A percentile compares a stretch with the other conserved stretches of the same genome.
These are phyloP conservation scores for Calonectria naviculata DNA, from an alignment of 2,329 filamentous ascomycete species.

Conservation along the genomic window DNA sequence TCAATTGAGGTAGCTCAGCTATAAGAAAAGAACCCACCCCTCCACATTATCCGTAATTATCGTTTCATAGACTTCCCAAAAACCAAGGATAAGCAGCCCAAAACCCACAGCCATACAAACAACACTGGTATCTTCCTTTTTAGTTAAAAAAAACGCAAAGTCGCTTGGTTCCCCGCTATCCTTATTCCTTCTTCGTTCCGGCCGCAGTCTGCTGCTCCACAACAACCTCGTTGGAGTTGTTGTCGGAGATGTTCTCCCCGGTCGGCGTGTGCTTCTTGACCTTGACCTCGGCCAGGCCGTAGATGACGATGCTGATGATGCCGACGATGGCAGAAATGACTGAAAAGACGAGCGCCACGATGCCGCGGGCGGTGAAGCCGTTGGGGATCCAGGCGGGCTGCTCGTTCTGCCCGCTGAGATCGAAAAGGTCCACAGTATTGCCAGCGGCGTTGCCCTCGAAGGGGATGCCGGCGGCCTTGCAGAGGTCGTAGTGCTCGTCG, in stretches of 20 bases:
- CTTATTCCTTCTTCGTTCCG: not conserved
- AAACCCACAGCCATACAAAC: not conserved
- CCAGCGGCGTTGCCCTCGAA: constrained; percentile 79
- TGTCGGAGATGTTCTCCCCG: constrained; percentile 23
- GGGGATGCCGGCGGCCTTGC: constrained; percentile 61
- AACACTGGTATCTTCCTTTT: constrained; percentile 4
- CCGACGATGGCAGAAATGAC: constrained; percentile 76
- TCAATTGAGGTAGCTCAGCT: constrained; percentile 15
- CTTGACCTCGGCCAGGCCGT: constrained; percentile 20
- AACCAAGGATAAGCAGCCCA: not conserved
- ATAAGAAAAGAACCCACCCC: not conserved
- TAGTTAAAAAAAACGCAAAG: not conserved
- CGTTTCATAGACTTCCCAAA: not conserved
- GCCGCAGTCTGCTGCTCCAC: constrained; percentile 5
- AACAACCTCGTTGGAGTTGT: constrained; percentile 19
- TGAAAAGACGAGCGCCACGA: constrained; percentile 82
- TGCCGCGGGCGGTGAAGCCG: constrained; percentile 76
- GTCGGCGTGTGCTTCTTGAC: constrained; percentile 13
- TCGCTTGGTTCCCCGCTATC: not conserved
- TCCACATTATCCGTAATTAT: constrained; percentile 5
- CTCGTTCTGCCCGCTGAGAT: constrained; percentile 71
- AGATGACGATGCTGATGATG: constrained; percentile 28
- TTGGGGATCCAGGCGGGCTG: constrained; percentile 66
- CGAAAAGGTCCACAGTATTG: constrained; percentile 71
- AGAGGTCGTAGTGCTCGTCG: constrained; percentile 66